These are phyloP conservation scores for Coemansia reversa DNA, from an alignment of 192 early-diverging fungal species.

Conservation along the genomic window DNA sequence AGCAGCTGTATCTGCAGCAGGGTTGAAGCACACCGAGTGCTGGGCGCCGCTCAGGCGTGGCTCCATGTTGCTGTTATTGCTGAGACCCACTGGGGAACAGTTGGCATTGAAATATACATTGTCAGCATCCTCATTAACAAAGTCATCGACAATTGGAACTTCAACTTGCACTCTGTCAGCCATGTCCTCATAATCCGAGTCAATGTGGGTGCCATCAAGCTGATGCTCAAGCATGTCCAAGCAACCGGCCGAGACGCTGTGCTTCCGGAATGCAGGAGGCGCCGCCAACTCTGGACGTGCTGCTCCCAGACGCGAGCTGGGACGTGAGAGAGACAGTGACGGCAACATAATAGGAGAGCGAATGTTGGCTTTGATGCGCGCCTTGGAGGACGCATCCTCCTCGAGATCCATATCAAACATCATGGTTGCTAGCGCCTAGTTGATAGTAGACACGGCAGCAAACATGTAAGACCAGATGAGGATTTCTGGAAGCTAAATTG, in stretches of 20 bases:
- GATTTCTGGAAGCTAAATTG: not conserved
- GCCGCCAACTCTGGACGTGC: conserved; percentile 27
- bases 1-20: not conserved
- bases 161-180: conserved; percentile 39
- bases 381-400: conserved; percentile 6
- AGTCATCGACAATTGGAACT: conserved; percentile 51
- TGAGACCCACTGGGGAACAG: not conserved
- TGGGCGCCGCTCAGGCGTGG: not conserved
- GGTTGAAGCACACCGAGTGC: not conserved
- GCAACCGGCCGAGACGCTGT: conserved; percentile 40
- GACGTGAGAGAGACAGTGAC: conserved; percentile 36
- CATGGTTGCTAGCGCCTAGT: conserved; percentile 12
- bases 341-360: conserved; percentile 37
- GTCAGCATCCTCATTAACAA: conserved; percentile 28
- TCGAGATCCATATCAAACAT: conserved; percentile 54
- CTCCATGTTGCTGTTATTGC: not conserved
- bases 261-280: conserved; percentile 23
- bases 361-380: conserved; percentile 5
- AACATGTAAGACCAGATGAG: not conserved
- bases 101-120: not conserved
- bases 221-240: conserved; percentile 46
- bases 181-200: conserved; percentile 53
- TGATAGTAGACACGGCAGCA: not conserved
- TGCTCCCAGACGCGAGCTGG: conserved; percentile 29
- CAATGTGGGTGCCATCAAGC: conserved; percentile 42